Base-by-base conservation (phyloP, 192 early-diverging fungal species). In the Cetraspora pellucida region DNA sequence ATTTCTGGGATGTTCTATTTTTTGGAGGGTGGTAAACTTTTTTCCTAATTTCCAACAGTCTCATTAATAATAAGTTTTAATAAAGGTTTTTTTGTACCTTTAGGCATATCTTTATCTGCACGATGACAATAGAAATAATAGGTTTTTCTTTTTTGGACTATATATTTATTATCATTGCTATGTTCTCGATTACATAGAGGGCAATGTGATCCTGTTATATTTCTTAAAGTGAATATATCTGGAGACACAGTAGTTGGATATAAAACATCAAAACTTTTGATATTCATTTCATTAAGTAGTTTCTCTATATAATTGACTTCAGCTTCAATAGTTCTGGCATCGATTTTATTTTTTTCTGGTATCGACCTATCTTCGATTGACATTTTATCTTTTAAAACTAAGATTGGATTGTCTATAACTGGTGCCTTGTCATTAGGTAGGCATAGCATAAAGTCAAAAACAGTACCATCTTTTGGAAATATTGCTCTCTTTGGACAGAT, bases 371-470 rank as follows among this genome's bases (percentile, higher is more conserved):
- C n/a, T n/a, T n/a, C n/a, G n/a, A n/a, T n/a, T n/a, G n/a, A n/a
- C n/a, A 55, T 8, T 54, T 17, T 16, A 31, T 55, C 11, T 10
- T 57, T 37, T 37, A 5, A 13, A 28, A 58, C 28, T 72, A 72
- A 43, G 16, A 72, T 14, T 13, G 54, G 54, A 43, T 52, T 72
- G 7, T 72, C 27, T 72, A 58, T 58, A 58, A 72, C 70, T 72
- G 66, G 66, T 17, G 23, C 37, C 16, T 68, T 43, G 11, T 31
- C 70, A 55, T 72, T 72, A n/a, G 49, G 70, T 0, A 11, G 70
- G 4, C 27, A 30, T n/a, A 72, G 25, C 52, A 72, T 52, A 57
- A 72, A 72, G 27, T 54, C 28, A 54, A 68, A 72, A 0, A 72
- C 50, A 72, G 1, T 57, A 0, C 69, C 2, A 49, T 69, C 21